Conservation (phyloP, 768 basidiomycete genomes). For the Russula lepida region DNA sequence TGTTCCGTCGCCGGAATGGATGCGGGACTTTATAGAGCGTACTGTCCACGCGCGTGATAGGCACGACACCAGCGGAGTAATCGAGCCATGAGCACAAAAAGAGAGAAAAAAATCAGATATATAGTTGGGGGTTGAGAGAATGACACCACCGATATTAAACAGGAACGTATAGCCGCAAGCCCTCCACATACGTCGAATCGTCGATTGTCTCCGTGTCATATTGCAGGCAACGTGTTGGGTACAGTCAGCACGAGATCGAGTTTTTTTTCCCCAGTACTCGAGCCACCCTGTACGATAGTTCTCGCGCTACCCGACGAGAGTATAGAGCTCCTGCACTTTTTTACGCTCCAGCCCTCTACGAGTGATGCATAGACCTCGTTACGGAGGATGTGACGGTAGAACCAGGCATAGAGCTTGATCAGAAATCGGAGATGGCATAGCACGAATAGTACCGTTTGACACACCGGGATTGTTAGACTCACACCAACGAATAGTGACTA, state of each 20-base stretch:
- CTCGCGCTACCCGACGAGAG: slow-evolving; percentile 39
- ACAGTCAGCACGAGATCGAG: slow-evolving; percentile 59
- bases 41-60: slow-evolving; percentile 46
- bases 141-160: slow-evolving; percentile 51
- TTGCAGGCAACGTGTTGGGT: slow-evolving; percentile 52
- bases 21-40: slow-evolving; percentile 33
- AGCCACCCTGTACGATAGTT: slow-evolving; percentile 36
- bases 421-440: slow-evolving; percentile 41
- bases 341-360: slow-evolving; percentile 40
- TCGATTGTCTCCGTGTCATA: slow-evolving; percentile 48
- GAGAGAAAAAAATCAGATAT: slow-evolving; percentile 3
- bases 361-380: slow-evolving; percentile 48
- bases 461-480: slow-evolving; percentile 47
- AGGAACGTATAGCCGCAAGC: slow-evolving; percentile 52
- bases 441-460: slow-evolving; percentile 31
- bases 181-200: slow-evolving; percentile 43
- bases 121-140: not conserved
- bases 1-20: slow-evolving; percentile 34
- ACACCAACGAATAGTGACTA: slow-evolving; percentile 21
- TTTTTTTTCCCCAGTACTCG: slow-evolving; percentile 33
- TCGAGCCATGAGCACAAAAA: slow-evolving; percentile 33
- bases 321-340: slow-evolving; percentile 45
- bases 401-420: slow-evolving; percentile 42
- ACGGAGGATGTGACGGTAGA: slow-evolving; percentile 41
- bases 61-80: slow-evolving; percentile 50